Base-by-base conservation (phyloP, 2,329 filamentous ascomycete species). In the Aspergillus neoniger region DNA sequence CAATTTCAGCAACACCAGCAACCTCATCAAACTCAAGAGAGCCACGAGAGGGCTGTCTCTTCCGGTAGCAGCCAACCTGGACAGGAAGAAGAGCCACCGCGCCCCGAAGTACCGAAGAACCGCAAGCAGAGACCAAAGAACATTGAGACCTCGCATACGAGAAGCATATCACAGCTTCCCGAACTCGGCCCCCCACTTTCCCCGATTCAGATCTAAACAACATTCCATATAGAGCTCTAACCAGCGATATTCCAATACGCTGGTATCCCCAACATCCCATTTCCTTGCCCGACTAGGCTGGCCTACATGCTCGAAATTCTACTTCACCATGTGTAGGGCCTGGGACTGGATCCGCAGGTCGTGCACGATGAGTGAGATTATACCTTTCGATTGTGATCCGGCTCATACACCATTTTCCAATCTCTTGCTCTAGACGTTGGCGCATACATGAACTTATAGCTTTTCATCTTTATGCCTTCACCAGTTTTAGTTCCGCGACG, bases 1-100 rank as follows among this genome's bases (percentile, higher is more conserved):
- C 41, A 44, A 44, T 8, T 10, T 3, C 17, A 19, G 5, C 41
- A 44, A 44, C 19, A 4, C 17, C 36, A 25, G 21, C 23, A 23
- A 28, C 12, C 28, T 30, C 10, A 17, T 41, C 53, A 44, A 47
- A 6, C 15, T 19, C 66, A 70, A 30, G 68, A 66, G 43, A 63
- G 63, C n/a, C 82, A 87, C 41, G 86, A 88, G 57, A 80, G 84
- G 47, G 83, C 83, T 32, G 71, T 86, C 12, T 88, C 88, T 3
- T 88, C 88, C 9, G 88, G 86, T 64, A 89, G 86, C 65, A 84
- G 81, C 74, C 85, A 86, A 67, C 80, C 80, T 49, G 67, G 81
- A 44, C 65, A 82, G 79, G 55, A 71, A 63, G 69, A 76, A 55
- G 64, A 74, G 50, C 59, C 64, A 19, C 64, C 67, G 51, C 74